Evolutionary conservation across 306 rosid species (phyloP).

Genomic region (Gastrolobium villosum): DNA sequence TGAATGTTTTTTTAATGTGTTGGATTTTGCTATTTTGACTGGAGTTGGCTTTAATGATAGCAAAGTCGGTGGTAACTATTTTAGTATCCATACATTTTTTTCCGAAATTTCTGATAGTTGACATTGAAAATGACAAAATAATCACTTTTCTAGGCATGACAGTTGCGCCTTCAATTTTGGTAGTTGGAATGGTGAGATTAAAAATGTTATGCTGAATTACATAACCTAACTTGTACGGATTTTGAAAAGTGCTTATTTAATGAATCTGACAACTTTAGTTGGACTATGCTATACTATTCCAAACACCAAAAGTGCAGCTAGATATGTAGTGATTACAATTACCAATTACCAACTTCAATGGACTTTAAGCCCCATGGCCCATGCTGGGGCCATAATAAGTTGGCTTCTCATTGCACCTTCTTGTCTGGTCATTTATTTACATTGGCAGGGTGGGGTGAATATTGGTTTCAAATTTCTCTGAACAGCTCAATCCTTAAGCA

Average conservation of each 20-base stretch:
- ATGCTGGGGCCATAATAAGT: slow-evolving; percentile 24
- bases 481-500: not conserved
- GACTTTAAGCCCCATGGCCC: slow-evolving; percentile 17
- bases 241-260: slow-evolving; percentile 11
- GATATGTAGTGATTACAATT: slow-evolving; percentile 3
- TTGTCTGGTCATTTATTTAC: slow-evolving; percentile 20
- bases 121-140: slow-evolving; percentile 30
- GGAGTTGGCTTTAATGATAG: slow-evolving; percentile 4
- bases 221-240: slow-evolving; percentile 14
- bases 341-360: slow-evolving; percentile 28
- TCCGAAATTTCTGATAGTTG: slow-evolving; percentile 6
- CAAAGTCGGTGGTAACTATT: slow-evolving; percentile 1
- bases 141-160: not conserved
- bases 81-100: slow-evolving; percentile 14
- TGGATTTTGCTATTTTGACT: not conserved
- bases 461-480: not conserved
- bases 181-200: slow-evolving; percentile 29
- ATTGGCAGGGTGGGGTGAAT: not conserved
- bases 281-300: not conserved
- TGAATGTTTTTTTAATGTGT: not conserved
- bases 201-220: not conserved
- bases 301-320: not conserved
- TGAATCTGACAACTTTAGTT: not conserved
- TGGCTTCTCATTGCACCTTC: not conserved
- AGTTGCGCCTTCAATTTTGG: slow-evolving; percentile 1